Evolutionary conservation across 805 yeast genomes (phyloP), one percentile per base, ranked within the genome.

Genomic region (Zygotorulaspora chibaensis): DNA sequence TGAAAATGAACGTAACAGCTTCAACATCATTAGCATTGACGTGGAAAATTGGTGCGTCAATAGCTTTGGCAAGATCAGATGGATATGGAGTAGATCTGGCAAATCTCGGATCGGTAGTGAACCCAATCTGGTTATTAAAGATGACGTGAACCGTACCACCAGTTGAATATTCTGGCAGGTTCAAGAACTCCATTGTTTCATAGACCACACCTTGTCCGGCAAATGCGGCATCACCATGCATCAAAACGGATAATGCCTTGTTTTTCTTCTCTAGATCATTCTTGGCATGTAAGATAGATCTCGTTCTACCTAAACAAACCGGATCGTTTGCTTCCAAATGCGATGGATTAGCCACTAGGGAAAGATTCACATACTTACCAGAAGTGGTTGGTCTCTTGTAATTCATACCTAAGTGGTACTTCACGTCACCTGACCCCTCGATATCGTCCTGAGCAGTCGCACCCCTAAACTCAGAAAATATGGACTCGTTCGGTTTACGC

Each of bases 241-340:
- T 76, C 69, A 93, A 76, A 50, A 93, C 86, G 54, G 93, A 84
- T 77, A 93, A 75, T 38, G 98, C 96, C 73, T 89, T 91, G 59
- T 81, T 75, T 74, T 75, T 86, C 37, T 76, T 79, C 53, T 89
- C 89, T 54, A 85, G 80, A 65, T 93, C 98, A 60, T 80, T 75
- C 74, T 91, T 91, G 73, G 80, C 85, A 65, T 88, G 95, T 71
- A 87, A 93, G 55, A 90, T 82, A 55, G 99, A 95, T 74, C 99
- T 83, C 38, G 97, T 87, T 78, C 95, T 86, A 71, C 99, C 99
- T 64, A 93, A 77, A 44, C 93, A 99, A 55, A 93, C 97, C 50
- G 98, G 97, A 70, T 93, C 99, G 73, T 90, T 97, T 50, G 99
- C 95, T 75, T 93, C 99, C 72, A 93, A 81, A 74, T 93, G 99